Percentiles rank a stretch among this genome's conserved stretches.
phyloP scores from a whole-genome alignment of 2,329 filamentous ascomycete genomes.

The Ceratocystis diversiconidia region DNA sequence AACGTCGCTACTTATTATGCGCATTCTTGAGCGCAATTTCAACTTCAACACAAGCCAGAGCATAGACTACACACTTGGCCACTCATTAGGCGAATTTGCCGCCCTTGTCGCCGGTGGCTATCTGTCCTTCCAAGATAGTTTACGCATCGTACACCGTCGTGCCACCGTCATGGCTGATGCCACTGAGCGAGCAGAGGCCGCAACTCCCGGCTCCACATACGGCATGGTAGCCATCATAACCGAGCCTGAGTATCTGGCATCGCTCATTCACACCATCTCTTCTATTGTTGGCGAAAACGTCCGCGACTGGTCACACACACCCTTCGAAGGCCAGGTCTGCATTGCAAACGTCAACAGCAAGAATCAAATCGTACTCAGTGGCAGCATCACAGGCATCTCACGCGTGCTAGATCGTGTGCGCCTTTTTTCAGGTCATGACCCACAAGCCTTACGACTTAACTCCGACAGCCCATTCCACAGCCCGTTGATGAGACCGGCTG shows the following conservation, averaged over 20 bases:
- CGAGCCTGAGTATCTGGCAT: conserved; percentile 59
- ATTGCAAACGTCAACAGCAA: conserved; percentile 93
- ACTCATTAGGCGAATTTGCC: conserved; percentile 86
- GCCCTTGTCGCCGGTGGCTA: conserved; percentile 77
- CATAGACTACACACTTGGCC: conserved; percentile 73
- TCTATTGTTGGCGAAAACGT: conserved; percentile 44
- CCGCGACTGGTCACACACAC: conserved; percentile 30
- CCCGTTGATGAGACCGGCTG: conserved; percentile 78
- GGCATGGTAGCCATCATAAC: conserved; percentile 92
- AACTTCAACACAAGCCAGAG: conserved; percentile 55
- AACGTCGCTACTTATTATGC: conserved; percentile 76
- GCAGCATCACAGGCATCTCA: conserved; percentile 69
- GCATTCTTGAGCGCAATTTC: conserved; percentile 75
- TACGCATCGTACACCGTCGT: conserved; percentile 60
- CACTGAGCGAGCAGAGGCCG: conserved; percentile 48
- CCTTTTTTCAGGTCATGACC: conserved; percentile 84
- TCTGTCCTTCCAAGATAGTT: conserved; percentile 60
- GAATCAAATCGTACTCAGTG: conserved; percentile 90
- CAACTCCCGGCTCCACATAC: conserved; percentile 59
- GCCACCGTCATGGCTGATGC: conserved; percentile 75
- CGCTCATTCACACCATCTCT: conserved; percentile 58
- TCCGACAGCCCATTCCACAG: conserved; percentile 85
- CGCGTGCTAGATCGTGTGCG: conserved; percentile 70
- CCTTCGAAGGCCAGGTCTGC: conserved; percentile 64
- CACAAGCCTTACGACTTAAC: conserved; percentile 71